These are phyloP conservation scores for Fusarium robinianum DNA, from an alignment of 2,329 filamentous ascomycete genomes.

Conservation along the genomic window DNA sequence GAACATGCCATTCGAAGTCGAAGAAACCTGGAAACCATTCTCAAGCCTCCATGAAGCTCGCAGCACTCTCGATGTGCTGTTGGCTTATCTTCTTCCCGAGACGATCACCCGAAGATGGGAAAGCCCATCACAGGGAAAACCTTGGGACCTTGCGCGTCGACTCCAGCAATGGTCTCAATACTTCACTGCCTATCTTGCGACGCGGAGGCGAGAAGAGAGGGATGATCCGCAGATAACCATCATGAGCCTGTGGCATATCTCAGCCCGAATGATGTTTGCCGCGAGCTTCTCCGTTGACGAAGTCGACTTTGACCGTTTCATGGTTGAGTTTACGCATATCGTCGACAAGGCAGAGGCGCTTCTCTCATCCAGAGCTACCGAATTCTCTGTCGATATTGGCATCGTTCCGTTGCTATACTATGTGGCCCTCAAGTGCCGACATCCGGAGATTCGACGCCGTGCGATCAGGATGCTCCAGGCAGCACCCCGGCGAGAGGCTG, in stretches of 20 bases:
- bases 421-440: slow-evolving; percentile 23
- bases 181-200: slow-evolving; percentile 7
- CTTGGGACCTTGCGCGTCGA: slow-evolving; percentile 2
- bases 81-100: slow-evolving; percentile 16
- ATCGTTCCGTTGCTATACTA: slow-evolving; percentile 23
- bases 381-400: slow-evolving; percentile 17
- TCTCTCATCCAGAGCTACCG: not conserved
- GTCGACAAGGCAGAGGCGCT: slow-evolving; percentile 6
- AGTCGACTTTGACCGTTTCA: slow-evolving; percentile 5
- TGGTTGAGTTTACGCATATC: slow-evolving; percentile 11
- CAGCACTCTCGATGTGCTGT: slow-evolving; percentile 12
- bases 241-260: slow-evolving; percentile 19
- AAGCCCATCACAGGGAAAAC: not conserved
- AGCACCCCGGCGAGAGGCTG: slow-evolving; percentile 18
- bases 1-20: not conserved
- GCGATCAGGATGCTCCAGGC: slow-evolving; percentile 13
- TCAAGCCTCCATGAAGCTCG: slow-evolving; percentile 13
- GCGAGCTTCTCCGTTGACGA: slow-evolving; percentile 8
- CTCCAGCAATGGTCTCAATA: slow-evolving; percentile 11
- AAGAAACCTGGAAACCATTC: slow-evolving; percentile 5
- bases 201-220: not conserved
- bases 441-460: slow-evolving; percentile 15
- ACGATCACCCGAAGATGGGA: not conserved
- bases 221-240: slow-evolving; percentile 5
- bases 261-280: slow-evolving; percentile 10